These are phyloP conservation scores for Mycosphaerella sp. DNA, from an alignment of 2,329 filamentous ascomycete species.

Conservation along the genomic window DNA sequence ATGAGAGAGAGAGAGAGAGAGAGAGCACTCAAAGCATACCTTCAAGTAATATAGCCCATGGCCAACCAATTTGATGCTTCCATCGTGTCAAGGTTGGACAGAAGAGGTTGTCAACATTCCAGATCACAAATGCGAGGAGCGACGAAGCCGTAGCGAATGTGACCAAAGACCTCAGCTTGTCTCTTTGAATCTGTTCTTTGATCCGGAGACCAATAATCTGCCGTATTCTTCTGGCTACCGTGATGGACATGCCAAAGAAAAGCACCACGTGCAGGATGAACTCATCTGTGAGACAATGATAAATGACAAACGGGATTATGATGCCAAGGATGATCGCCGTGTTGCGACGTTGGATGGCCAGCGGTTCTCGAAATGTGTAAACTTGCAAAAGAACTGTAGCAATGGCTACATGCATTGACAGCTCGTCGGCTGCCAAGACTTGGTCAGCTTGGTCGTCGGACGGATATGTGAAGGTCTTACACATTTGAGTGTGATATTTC, in stretches of 20 bases:
- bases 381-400: conserved; percentile 23
- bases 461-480: background rate
- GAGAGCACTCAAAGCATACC: conserved; percentile 23
- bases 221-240: conserved; percentile 17
- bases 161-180: conserved; percentile 39
- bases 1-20: too few relatives aligned
- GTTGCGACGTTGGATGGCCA: conserved; percentile 19
- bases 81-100: conserved; percentile 61
- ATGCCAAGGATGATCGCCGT: conserved; percentile 23
- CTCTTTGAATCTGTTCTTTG: conserved; percentile 16
- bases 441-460: background rate
- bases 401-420: conserved; percentile 28
- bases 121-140: conserved; percentile 59
- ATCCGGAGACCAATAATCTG: conserved; percentile 19
- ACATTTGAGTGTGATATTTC: conserved; percentile 29
- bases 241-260: conserved; percentile 25
- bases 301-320: conserved; percentile 25
- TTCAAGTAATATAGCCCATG: conserved; percentile 69
- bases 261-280: conserved; percentile 25
- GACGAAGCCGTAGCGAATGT: conserved; percentile 17
- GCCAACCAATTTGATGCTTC: conserved; percentile 62
- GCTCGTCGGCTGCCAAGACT: conserved; percentile 16
- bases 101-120: conserved; percentile 72
- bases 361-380: conserved; percentile 25
- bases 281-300: conserved; percentile 29